Base-by-base conservation (phyloP, 352 stramenopile genomes). In the Elongisporangium senticosum region DNA sequence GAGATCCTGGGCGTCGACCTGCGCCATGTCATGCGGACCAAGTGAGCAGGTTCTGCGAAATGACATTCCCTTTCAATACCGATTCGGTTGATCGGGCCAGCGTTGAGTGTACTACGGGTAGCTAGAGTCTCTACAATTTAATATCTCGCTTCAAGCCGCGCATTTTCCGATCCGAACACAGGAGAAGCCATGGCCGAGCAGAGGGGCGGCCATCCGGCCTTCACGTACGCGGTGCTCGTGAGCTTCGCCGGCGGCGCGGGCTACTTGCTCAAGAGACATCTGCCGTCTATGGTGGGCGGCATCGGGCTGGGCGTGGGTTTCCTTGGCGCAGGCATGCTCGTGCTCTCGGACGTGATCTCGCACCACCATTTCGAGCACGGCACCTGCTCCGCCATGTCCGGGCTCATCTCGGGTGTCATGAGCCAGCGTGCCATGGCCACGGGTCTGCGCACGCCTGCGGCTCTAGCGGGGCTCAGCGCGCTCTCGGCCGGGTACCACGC, bases 1-100 rank as follows among this genome's bases (percentile, higher is more conserved):
- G 82, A 90, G 52, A 93, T 95, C 49, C 73, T 95, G 19, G 85
- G 83, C 50, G 85, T 95, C 48, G 83, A 95, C 58, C 67, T 95
- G 55, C 79, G 83, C 56, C 85, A 95, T 69, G 89, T 93, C 67
- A 89, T 93, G 83, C 78, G 80, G 40, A 75, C 74, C 63, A 90
- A 90, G 68, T 90, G 77, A 51, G 17, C 21, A 19, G 40, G 13
- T 21, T 40, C 28, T 51, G 28, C 20, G 24, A 65, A 52, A 51
- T 52, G 58, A 55, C 60, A 55, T 55, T 20, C 22, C 49, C 56
- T 56, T 48, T 61, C 20, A 19, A 55, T 50, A 22, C 17, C 48
- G 48, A 43, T 49, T 57, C 28, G 52, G 26, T 22, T 48, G 52
- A 21, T 43, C 11, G 33, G 33, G 33, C 33, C 33, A 43, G 33